Conservation (phyloP, 2,329 filamentous ascomycete genomes). For the Tolypocladium ovalisporum region DNA sequence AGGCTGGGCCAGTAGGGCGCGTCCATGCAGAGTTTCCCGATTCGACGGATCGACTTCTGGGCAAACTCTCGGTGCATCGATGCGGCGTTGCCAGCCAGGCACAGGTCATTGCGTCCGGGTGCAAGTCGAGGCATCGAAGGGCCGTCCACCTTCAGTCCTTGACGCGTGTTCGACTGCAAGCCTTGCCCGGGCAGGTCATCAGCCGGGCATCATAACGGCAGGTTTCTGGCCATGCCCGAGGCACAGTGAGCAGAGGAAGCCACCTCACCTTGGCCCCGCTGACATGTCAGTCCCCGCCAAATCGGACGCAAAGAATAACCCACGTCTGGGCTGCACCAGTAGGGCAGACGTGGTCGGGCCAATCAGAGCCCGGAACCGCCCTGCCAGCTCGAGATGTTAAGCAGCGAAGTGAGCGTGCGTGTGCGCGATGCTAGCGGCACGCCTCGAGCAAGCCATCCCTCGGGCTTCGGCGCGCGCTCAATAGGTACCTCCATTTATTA, state of each 20-base stretch:
- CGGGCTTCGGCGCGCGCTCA: background rate
- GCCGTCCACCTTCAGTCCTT: background rate
- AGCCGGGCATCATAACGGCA: background rate
- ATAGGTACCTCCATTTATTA: too few species aligned
- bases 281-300: background rate
- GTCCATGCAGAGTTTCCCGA: background rate
- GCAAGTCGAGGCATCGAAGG: too few species aligned
- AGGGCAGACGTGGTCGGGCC: background rate
- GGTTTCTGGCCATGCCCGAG: background rate
- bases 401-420: background rate
- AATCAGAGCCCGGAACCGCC: constrained; percentile 3
- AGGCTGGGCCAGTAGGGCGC: too few species aligned
- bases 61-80: background rate
- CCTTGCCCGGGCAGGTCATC: background rate
- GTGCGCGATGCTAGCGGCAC: background rate
- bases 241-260: background rate
- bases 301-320: background rate
- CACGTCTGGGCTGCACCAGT: background rate
- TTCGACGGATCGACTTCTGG: background rate
- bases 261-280: too few species aligned
- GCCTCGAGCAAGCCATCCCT: background rate
- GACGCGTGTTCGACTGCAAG: background rate
- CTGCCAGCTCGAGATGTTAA: constrained; percentile 1
- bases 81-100: background rate
- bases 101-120: too few species aligned